phyloP scores from a whole-genome alignment of 2,329 filamentous ascomycete genomes.

The Tolypocladium album region DNA sequence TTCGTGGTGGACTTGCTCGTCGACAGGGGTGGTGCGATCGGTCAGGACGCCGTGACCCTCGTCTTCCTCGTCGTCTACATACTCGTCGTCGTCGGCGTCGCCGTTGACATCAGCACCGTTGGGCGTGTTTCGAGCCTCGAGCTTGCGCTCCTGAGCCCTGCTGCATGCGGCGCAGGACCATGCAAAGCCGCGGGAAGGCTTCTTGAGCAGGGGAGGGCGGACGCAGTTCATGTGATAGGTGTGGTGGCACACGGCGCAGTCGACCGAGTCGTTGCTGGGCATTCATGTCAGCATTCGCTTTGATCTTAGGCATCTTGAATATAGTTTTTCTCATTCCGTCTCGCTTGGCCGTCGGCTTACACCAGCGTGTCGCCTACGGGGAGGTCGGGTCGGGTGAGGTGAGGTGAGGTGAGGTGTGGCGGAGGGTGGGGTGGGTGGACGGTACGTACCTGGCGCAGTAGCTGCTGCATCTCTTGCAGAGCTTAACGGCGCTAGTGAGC shows the following conservation, averaged over 20 bases:
- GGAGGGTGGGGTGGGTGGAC: not conserved
- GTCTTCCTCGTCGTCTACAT: slow-evolving; percentile 62
- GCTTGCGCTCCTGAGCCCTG: slow-evolving; percentile 83
- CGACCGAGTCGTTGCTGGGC: slow-evolving; percentile 78
- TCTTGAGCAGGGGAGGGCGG: slow-evolving; percentile 81
- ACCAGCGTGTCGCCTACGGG: not conserved
- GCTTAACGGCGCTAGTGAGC: slow-evolving; percentile 89
- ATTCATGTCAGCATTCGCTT: slow-evolving; percentile 7
- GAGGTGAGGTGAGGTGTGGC: not conserved
- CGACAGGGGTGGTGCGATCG: slow-evolving; percentile 53
- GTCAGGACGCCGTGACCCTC: slow-evolving; percentile 44
- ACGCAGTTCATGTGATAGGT: slow-evolving; percentile 99
- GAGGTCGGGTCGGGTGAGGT: not conserved
- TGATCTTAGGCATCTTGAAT: not conserved
- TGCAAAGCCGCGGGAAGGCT: slow-evolving; percentile 92
- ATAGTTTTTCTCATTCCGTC: too few species aligned
- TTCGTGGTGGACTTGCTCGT: slow-evolving; percentile 44
- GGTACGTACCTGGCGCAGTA: slow-evolving; percentile 77
- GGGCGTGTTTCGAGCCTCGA: slow-evolving; percentile 83
- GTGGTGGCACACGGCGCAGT: slow-evolving; percentile 88
- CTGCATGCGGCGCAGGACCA: slow-evolving; percentile 97
- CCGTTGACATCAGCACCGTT: slow-evolving; percentile 56
- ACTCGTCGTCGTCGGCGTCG: slow-evolving; percentile 55
- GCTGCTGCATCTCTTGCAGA: slow-evolving; percentile 81
- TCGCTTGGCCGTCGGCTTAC: not conserved